phyloP scores from a whole-genome alignment of 441 rosid genomes.

The Erysimum cheiri region DNA sequence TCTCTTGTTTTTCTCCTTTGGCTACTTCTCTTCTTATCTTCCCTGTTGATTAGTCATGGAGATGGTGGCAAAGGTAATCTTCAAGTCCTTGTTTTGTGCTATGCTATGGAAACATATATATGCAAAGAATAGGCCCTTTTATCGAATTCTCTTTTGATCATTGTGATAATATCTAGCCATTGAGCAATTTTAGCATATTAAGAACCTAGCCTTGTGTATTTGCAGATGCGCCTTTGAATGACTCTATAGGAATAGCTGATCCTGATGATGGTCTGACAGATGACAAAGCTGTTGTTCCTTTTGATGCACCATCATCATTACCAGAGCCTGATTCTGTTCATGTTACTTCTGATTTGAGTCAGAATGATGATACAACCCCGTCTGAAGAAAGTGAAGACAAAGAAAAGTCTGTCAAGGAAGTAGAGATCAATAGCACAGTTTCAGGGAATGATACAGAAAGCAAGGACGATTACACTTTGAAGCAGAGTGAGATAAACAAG shows the following conservation, averaged over 20 bases:
- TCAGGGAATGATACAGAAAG: constrained; percentile 19
- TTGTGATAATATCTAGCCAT: constrained; percentile 6
- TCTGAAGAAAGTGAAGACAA: constrained; percentile 22
- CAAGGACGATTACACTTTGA: neutral
- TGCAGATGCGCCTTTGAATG: constrained; percentile 36
- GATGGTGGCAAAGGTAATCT: constrained; percentile 63
- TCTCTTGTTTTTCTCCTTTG: constrained; percentile 74
- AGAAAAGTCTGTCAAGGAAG: constrained; percentile 3
- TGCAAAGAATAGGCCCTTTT: neutral
- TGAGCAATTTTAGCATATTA: neutral
- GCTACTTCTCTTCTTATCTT: constrained; percentile 69
- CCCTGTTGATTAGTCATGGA: constrained; percentile 68
- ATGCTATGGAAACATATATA: neutral
- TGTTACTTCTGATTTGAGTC: constrained; percentile 38
- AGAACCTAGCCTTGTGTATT: constrained; percentile 23
- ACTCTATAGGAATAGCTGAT: constrained; percentile 11
- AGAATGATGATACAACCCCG: neutral
- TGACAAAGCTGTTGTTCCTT: too few relatives aligned
- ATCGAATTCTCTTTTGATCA: neutral
- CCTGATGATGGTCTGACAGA: constrained; percentile 10
- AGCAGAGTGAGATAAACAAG: constrained; percentile 15
- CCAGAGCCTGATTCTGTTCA: constrained; percentile 40
- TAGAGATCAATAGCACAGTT: constrained; percentile 24
- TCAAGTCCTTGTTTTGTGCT: neutral
- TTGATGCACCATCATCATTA: constrained; percentile 36